Percentiles rank a stretch among this genome's conserved stretches.
Evolutionary conservation across 129 eudicot genomes (phyloP).

Genomic region (Flaveria bidentis): DNA sequence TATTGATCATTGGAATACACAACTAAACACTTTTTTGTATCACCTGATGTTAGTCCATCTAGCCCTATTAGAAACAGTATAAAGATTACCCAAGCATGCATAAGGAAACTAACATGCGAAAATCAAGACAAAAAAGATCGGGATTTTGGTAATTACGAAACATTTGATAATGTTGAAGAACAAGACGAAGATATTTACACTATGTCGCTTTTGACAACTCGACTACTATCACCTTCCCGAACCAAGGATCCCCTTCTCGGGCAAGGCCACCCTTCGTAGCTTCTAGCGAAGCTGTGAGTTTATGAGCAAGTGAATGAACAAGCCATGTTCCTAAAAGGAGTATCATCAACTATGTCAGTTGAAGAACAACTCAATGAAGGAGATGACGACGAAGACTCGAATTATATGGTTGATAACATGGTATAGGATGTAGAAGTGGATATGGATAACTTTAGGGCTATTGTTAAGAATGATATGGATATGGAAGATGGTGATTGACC

Average conservation of each 20-base stretch:
- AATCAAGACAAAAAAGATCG: too few relatives aligned
- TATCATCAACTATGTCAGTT: too few relatives aligned
- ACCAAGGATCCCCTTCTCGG: too few relatives aligned
- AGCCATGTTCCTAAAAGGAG: background rate
- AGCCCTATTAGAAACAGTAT: background rate
- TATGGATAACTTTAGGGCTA: background rate
- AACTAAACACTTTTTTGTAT: too few relatives aligned
- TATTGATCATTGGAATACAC: background rate
- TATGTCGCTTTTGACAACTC: background rate
- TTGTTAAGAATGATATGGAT: background rate
- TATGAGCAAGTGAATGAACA: background rate
- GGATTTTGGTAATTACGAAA: too few relatives aligned
- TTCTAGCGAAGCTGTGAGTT: background rate
- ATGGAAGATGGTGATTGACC: background rate
- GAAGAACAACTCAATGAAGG: background rate
- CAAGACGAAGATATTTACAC: too few relatives aligned
- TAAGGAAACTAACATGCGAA: too few relatives aligned
- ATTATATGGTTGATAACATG: background rate
- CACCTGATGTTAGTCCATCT: background rate
- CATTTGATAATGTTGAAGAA: too few relatives aligned
- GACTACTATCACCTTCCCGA: slow-evolving; percentile 6
- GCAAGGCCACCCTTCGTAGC: slow-evolving; percentile 3
- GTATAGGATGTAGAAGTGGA: background rate
- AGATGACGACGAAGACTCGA: background rate
- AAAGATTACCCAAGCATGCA: too few relatives aligned